Percentiles rank a stretch among this genome's conserved stretches.
Evolutionary conservation across 2,329 filamentous ascomycete genomes (phyloP).

Genomic region (Aspergillus japonicus): DNA sequence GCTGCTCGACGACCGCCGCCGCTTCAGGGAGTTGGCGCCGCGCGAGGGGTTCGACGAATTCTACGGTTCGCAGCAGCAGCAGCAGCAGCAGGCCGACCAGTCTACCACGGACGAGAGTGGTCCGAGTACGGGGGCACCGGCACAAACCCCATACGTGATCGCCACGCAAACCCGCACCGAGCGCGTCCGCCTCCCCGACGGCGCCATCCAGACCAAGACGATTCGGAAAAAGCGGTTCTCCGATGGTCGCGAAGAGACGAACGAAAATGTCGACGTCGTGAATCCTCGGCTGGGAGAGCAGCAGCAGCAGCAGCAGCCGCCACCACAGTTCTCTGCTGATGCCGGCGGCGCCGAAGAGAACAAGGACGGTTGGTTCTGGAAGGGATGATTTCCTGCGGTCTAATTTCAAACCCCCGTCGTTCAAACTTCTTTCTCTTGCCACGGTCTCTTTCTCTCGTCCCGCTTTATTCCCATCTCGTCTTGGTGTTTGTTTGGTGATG

Average conservation of each 20-base stretch:
- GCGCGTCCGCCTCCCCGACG: constrained; percentile 55
- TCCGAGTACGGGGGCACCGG: too few species aligned
- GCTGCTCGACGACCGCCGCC: constrained; percentile 33
- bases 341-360: constrained; percentile 9
- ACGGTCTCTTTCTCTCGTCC: too few species aligned
- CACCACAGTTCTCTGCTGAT: constrained; percentile 6
- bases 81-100: neutral
- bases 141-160: constrained; percentile 39
- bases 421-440: neutral
- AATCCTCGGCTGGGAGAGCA: constrained; percentile 19
- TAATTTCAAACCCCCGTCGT: neutral
- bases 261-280: constrained; percentile 51
- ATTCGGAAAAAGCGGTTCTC: constrained; percentile 59
- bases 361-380: constrained; percentile 41
- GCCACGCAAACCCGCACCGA: constrained; percentile 60
- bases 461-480: too few species aligned
- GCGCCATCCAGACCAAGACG: constrained; percentile 57
- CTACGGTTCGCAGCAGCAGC: neutral
- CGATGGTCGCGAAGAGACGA: constrained; percentile 60
- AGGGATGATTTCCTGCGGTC: constrained; percentile 23
- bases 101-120: too few species aligned
- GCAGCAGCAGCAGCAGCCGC: neutral
- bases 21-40: constrained; percentile 22
- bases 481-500: too few species aligned
- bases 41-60: neutral